A percentile compares a stretch with the other conserved stretches of the same genome.
Evolutionary conservation across 139 green algal genomes (phyloP).

Genomic region (Pseudopediastrum boryanum): DNA sequence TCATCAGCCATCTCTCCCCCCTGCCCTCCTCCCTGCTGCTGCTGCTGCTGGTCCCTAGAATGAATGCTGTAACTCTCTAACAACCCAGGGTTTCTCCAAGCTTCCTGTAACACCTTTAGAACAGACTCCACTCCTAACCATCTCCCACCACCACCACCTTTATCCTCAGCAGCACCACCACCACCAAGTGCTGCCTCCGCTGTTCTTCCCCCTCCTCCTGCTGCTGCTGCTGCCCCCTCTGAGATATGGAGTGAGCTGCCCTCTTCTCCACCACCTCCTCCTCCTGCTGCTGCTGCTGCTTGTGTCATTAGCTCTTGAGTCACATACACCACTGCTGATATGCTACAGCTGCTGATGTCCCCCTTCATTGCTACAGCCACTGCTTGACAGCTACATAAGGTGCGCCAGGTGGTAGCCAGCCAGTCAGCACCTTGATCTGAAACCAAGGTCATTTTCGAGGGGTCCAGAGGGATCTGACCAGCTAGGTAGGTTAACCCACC

Average conservation of each 20-base stretch:
- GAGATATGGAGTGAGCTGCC: not conserved
- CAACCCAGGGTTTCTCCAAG: no score
- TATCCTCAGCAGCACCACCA: not conserved
- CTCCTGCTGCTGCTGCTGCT: slow-evolving; percentile 12
- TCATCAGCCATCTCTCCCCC: no score
- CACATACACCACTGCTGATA: slow-evolving; percentile 46
- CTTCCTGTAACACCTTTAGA: no score
- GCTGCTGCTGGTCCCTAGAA: not conserved
- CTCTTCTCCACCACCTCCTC: slow-evolving; percentile 9
- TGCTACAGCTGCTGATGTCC: slow-evolving; percentile 54
- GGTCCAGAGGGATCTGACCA: slow-evolving; percentile 72
- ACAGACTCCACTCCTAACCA: no score
- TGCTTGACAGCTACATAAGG: slow-evolving; percentile 63
- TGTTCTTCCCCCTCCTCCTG: not conserved
- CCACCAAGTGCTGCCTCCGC: slow-evolving; percentile 2
- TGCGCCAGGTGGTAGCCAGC: slow-evolving; percentile 24
- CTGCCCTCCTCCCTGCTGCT: not conserved
- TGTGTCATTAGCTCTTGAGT: slow-evolving; percentile 64
- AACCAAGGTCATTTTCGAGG: slow-evolving; percentile 71
- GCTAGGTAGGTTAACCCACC: slow-evolving; percentile 56
- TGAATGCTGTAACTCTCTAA: no score
- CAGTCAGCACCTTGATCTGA: slow-evolving; percentile 7
- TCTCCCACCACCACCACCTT: not conserved
- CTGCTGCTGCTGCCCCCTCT: not conserved
- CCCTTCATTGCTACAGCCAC: slow-evolving; percentile 66